Evolutionary conservation across 192 early-diverging fungal species (phyloP), one percentile per base, ranked within the genome.

Genomic region (Chytriomyces sp.): DNA sequence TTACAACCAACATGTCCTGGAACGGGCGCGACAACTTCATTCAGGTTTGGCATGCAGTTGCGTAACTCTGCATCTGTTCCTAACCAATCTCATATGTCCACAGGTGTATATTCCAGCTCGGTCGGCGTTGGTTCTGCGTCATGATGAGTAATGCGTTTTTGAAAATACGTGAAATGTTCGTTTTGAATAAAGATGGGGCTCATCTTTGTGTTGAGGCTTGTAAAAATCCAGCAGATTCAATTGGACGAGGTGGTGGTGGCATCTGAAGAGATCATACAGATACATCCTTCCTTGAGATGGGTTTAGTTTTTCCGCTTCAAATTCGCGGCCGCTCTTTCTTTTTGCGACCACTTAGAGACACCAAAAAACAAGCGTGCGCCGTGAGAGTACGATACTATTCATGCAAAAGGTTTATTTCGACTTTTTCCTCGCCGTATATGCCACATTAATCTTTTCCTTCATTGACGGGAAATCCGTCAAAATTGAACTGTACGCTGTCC

Each of bases 81-180:
- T 23, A 46, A 49, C n/a, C 46, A 43, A 48, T 45, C 45, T 67
- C 45, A 13, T 47, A 46, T 92, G 77, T 77, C 79, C 95, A 66
- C 88, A 93, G 80, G 88, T 94, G 43, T 95, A 95, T 68, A 86
- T 95, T 81, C 94, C 94, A 18, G 82, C 84, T 47, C 86, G 94
- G 48, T 90, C 92, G 18, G 91, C 88, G 4, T 65, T 94, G 0
- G 88, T 95, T 35, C 83, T 95, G 50, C 24, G 64, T 20, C 64
- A 13, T 57, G 53, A 73, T 44, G 61, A 73, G 53, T 73, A 48
- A 4, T 35, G 35, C 35, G 35, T 35, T 35, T 35, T 24, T 70
- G 1, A 28, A 16, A 26, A 26, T 20, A 26, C 16, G 63, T 18
- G 16, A 23, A 23, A n/a, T 23, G 57, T 18, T 60, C 18, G 57